Evolutionary conservation across 306 rosid species (phyloP).

Genomic region (Acacia melanoxylon): DNA sequence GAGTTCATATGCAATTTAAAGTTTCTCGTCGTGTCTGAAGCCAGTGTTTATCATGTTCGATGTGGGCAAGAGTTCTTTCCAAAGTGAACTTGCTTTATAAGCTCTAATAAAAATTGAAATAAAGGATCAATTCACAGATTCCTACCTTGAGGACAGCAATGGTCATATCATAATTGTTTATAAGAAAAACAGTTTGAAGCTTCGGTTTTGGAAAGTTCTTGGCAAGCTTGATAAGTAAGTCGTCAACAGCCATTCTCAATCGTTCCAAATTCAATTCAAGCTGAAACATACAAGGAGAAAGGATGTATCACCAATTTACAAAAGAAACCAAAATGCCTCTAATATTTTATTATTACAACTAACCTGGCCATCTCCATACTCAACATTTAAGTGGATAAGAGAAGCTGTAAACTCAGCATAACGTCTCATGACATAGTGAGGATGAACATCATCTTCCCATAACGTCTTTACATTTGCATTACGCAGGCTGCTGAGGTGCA

Average conservation of each 20-base stretch:
- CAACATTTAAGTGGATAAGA: slow-evolving; percentile 83
- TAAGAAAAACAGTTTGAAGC: slow-evolving; percentile 83
- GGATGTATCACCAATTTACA: slow-evolving; percentile 24
- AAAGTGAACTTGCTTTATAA: not conserved
- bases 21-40: not conserved
- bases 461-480: slow-evolving; percentile 82
- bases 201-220: slow-evolving; percentile 77
- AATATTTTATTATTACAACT: slow-evolving; percentile 25
- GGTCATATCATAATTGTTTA: slow-evolving; percentile 96
- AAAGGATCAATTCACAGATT: slow-evolving; percentile 22
- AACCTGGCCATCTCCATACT: slow-evolving; percentile 95
- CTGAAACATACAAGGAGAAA: slow-evolving; percentile 48
- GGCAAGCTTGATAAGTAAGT: slow-evolving; percentile 93
- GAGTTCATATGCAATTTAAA: not conserved
- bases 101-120: slow-evolving; percentile 14
- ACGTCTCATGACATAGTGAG: slow-evolving; percentile 97
- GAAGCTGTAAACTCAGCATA: slow-evolving; percentile 98
- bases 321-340: not conserved
- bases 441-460: slow-evolving; percentile 99
- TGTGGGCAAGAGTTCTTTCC: not conserved
- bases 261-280: slow-evolving; percentile 87
- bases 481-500: slow-evolving; percentile 90
- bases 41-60: not conserved
- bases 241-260: slow-evolving; percentile 94
- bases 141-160: slow-evolving; percentile 90